Percentiles rank a stretch among this genome's conserved stretches.
Conservation (phyloP, 2,329 filamentous ascomycete genomes). For the Cercospora brassicicola region DNA sequence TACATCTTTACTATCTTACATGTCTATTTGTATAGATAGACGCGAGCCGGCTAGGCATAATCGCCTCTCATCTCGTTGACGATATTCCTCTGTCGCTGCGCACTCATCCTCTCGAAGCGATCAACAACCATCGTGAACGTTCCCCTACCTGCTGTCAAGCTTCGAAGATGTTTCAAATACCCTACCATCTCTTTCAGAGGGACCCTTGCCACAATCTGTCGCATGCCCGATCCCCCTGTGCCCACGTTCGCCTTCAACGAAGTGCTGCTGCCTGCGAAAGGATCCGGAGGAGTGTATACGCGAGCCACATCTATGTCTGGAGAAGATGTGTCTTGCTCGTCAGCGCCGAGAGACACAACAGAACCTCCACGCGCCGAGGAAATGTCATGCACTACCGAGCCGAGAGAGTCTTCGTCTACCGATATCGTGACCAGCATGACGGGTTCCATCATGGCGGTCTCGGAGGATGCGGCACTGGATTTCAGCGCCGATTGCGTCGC, state of each 20-base stretch:
- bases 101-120: conserved; percentile 66
- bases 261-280: conserved; percentile 55
- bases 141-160: conserved; percentile 80
- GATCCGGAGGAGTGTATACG: conserved; percentile 87
- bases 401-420: conserved; percentile 78
- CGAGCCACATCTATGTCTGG: conserved; percentile 64
- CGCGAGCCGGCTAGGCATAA: conserved; percentile 14
- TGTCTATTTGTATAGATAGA: background rate
- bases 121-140: conserved; percentile 75
- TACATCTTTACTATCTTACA: background rate
- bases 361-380: conserved; percentile 71
- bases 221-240: conserved; percentile 23
- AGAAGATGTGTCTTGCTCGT: conserved; percentile 22
- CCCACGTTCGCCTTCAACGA: conserved; percentile 15
- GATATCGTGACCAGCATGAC: conserved; percentile 88
- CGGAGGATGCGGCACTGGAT: conserved; percentile 52
- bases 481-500: conserved; percentile 71
- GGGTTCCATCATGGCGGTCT: conserved; percentile 78
- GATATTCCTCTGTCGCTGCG: conserved; percentile 60
- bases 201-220: conserved; percentile 76
- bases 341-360: conserved; percentile 66
- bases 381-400: conserved; percentile 79
- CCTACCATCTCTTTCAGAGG: conserved; percentile 96
- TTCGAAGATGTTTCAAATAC: conserved; percentile 84
- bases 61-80: conserved; percentile 43